Base-by-base conservation (phyloP, 1,284 basidiomycete species). In the Ganoderma multipileum region DNA sequence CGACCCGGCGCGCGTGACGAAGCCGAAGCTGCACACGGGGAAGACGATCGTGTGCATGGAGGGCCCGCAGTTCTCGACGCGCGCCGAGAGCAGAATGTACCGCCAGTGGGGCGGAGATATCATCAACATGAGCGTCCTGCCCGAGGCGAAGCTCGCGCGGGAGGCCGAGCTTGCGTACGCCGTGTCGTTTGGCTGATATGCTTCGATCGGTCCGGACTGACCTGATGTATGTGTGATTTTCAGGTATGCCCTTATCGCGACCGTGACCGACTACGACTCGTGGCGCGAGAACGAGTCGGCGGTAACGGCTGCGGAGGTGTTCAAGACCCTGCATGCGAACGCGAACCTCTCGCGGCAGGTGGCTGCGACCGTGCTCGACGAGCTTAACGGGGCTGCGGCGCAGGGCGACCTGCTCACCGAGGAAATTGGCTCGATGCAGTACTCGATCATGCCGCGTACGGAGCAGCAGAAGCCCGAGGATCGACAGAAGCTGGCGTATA, bases 31-130 rank as follows among this genome's bases (percentile, higher is more conserved):
- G 65, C 95, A 97, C 80, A 89, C 87, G 23, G 90, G 87, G 58
- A 97, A 94, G 84, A 93, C 90, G 12, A 90, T 98, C 65, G 92
- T 99, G 54, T 97, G 95, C 79, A 99, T 99, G 96, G 97, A 99
- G 79, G 97, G 97, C 3, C 96, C 95, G 33, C 93, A 95, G 82
- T 97, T 94, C 81, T 94, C 95, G 65, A 99, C 97, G 5, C 86
- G 97, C 44, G 98, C 97, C 26, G 97, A 99, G 86, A 96, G 94
- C 76, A 77, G 89, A 75, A 97, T 99, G 96, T 98, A 99, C 82
- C 87, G 96, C 50, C 85, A 88, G 65, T 96, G 94, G 92, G 97
- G 96, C 16, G 97, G 91, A 7, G 96, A 98, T 81, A 85, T 98
- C 76, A 97, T 98, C 83, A 97, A 96, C 81, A 96, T 98, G 97